Conservation (phyloP, 768 basidiomycete species). For the Leucosporidium scottii region DNA sequence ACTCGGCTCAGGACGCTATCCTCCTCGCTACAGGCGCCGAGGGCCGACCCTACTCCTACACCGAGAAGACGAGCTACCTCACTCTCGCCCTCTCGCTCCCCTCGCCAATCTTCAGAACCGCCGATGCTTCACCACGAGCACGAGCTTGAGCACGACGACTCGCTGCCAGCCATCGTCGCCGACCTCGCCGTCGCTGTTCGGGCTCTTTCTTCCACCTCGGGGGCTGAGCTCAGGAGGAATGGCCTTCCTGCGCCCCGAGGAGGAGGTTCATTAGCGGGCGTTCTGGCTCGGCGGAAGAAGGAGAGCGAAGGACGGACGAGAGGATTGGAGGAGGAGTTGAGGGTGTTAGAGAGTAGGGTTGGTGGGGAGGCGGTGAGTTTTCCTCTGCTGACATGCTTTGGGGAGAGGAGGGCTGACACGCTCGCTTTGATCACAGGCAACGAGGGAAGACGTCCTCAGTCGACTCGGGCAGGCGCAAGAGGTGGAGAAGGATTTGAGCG, state of each 20-base stretch:
- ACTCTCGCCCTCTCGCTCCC: no score
- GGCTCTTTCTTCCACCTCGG: not conserved
- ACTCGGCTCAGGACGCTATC: not conserved
- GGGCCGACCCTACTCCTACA: not conserved
- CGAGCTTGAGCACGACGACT: not conserved
- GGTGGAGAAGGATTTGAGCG: conserved; percentile 17
- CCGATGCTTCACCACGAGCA: no score
- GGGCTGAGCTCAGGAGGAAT: not conserved
- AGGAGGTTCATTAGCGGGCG: not conserved
- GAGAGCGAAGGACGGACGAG: conserved; percentile 7
- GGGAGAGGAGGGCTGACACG: not conserved
- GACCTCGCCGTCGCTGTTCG: conserved; percentile 9
- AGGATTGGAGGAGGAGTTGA: conserved; percentile 14
- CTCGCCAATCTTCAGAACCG: no score
- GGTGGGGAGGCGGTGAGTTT: not conserved
- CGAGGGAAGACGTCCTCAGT: not conserved
- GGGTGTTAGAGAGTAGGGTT: not conserved
- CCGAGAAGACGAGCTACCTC: no score
- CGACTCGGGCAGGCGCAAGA: conserved; percentile 12
- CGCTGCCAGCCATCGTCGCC: conserved; percentile 6
- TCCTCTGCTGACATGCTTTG: not conserved
- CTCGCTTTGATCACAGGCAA: not conserved
- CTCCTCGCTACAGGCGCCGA: not conserved
- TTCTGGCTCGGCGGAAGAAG: conserved; percentile 6
- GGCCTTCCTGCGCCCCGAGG: not conserved